Evolutionary conservation across 2,329 filamentous ascomycete genomes (phyloP).

Genomic region (Clarireedia sp.): DNA sequence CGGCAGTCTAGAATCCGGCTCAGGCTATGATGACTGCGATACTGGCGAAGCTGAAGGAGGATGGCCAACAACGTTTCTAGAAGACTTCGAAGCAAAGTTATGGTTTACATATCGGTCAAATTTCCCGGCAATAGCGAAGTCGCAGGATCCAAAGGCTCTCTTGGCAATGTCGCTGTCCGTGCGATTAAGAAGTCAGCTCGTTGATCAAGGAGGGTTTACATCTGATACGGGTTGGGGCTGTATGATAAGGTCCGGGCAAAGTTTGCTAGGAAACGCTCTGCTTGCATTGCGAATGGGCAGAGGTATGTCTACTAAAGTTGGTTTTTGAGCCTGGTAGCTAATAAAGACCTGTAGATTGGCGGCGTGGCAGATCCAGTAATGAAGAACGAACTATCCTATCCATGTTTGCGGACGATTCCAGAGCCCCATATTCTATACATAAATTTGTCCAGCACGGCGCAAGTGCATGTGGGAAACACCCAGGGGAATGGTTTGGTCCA

Average conservation of each 20-base stretch:
- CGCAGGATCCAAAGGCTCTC: constrained; percentile 61
- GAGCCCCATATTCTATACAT: constrained; percentile 88
- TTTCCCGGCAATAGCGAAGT: constrained; percentile 75
- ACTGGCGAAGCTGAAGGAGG: constrained; percentile 34
- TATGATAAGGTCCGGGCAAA: constrained; percentile 96
- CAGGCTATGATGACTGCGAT: constrained; percentile 21
- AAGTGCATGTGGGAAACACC: constrained; percentile 81
- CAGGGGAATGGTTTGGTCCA: constrained; percentile 98
- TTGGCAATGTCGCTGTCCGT: constrained; percentile 74
- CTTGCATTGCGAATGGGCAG: constrained; percentile 66
- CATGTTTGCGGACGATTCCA: constrained; percentile 78
- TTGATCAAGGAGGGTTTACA: constrained; percentile 74
- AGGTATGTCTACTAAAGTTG: constrained; percentile 42
- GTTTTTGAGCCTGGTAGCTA: neutral
- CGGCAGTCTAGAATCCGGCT: constrained; percentile 24
- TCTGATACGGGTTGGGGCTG: constrained; percentile 97
- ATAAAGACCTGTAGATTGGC: constrained; percentile 56
- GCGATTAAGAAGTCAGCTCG: constrained; percentile 71
- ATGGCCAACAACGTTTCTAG: constrained; percentile 80
- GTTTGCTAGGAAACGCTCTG: constrained; percentile 80
- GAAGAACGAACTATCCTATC: constrained; percentile 67
- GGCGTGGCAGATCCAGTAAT: constrained; percentile 47
- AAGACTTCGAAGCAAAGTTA: constrained; percentile 85
- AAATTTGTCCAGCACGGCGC: constrained; percentile 88
- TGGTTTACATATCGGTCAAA: constrained; percentile 96